Evolutionary conservation across 2,329 filamentous ascomycete genomes (phyloP).

Genomic region (Fonsecaea multimorphosa): DNA sequence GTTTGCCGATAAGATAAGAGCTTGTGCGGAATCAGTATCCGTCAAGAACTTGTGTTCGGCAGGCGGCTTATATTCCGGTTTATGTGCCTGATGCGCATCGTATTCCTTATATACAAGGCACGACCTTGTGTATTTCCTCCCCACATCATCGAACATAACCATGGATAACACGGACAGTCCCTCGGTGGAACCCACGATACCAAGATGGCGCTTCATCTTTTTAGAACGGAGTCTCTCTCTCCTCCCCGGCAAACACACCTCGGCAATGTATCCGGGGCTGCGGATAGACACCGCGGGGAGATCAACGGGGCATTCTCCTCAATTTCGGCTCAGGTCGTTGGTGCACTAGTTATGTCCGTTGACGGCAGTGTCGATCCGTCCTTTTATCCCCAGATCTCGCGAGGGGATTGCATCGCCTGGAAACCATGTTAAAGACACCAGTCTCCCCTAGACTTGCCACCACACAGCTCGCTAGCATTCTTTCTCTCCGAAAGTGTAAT

Average conservation of each 20-base stretch:
- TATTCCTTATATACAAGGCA: neutral
- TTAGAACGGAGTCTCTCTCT: neutral
- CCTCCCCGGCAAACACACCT: slow-evolving; percentile 13
- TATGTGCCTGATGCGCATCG: neutral
- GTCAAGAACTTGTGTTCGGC: neutral
- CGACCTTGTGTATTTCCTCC: neutral
- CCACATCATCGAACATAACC: neutral
- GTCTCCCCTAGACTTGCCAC: neutral
- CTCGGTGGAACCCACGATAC: neutral
- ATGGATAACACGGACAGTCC: neutral
- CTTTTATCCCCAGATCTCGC: neutral
- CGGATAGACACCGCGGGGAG: slow-evolving; percentile 20
- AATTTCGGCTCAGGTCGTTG: neutral
- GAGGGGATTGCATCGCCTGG: neutral
- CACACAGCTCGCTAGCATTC: neutral
- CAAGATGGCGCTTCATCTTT: slow-evolving; percentile 2
- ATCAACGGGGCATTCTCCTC: slow-evolving; percentile 7
- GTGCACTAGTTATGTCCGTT: neutral
- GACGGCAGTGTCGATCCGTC: slow-evolving; percentile 12
- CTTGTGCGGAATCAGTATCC: neutral
- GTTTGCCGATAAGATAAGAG: neutral
- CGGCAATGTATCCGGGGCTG: slow-evolving; percentile 17
- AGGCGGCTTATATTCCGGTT: neutral
- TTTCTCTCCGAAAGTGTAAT: neutral
- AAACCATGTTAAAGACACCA: neutral